These are phyloP conservation scores for Omphalea diandra DNA, from an alignment of 441 rosid species.

Conservation along the genomic window DNA sequence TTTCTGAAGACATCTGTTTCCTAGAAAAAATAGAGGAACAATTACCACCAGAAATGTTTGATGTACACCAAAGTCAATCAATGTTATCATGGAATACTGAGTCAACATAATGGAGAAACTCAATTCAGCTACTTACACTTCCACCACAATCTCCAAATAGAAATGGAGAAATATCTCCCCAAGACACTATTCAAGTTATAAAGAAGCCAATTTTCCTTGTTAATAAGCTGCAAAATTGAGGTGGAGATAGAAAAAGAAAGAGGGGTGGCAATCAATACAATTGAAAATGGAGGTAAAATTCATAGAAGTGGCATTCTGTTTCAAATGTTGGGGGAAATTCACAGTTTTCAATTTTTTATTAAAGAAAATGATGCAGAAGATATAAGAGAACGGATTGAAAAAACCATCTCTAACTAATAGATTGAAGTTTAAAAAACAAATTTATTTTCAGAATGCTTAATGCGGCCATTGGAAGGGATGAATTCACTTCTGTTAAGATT, in stretches of 20 bases:
- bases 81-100: neutral
- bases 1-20: slow-evolving; percentile 1
- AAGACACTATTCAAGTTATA: neutral
- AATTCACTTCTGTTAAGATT: neutral
- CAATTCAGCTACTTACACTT: neutral
- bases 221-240: neutral
- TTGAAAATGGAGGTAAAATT: neutral
- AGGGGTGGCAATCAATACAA: neutral
- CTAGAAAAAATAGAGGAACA: slow-evolving; percentile 7
- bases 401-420: neutral
- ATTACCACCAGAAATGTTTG: neutral
- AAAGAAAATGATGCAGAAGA: neutral
- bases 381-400: neutral
- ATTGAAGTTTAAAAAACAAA: neutral
- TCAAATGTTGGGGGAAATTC: neutral
- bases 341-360: neutral
- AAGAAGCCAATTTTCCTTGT: neutral
- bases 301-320: neutral
- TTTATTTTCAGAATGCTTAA: neutral
- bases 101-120: neutral
- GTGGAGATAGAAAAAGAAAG: neutral
- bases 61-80: neutral
- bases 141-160: neutral
- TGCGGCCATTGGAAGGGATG: neutral
- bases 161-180: neutral